Base-by-base conservation (phyloP, 2,329 filamentous ascomycete genomes). In the Talaromyces sp. region DNA sequence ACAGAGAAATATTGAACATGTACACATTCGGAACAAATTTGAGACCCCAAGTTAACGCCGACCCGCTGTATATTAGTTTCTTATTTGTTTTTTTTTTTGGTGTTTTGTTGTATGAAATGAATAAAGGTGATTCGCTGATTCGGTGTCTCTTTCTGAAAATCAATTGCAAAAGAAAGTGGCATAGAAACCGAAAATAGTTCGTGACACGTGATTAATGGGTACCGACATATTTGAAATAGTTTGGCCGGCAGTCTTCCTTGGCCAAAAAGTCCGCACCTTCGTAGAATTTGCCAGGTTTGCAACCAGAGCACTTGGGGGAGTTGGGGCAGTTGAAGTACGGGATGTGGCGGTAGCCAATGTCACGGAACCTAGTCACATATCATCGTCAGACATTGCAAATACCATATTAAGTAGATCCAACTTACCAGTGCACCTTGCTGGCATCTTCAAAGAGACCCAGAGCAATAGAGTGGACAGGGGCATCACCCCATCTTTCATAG, bases 281-380 rank as follows among this genome's bases (percentile, higher is more conserved):
- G 28, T 92, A 97, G 70, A 97, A 90, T 62, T 89, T 86, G 56
- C 93, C 95, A 0, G 91, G 85, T n/a, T 88, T 84, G 74, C 93
- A 98, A 66, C 91, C 91, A 67, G 84, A 88, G 75, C 93, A 98
- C 77, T 98, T 98, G 56, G 91, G 90, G 58, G 90, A 96, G 78
- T 96, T 98, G 65, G 95, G 95, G 73, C 95, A 99, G 80, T 99
- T 99, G 83, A 96, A 96, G 80, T 96, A 99, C 53, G 95, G 95
- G 59, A 98, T 93, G 70, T 99, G 95, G 71, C 97, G 92, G 79
- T 99, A 99, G 62, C 95, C 95, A 67, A 99, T 98, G 74, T 99
- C 95, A 59, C 93, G 93, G 88, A 99, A 99, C 93, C 93, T 96
- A 65, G 7, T 60, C 36, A 36, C 33, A 39, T 30, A n/a, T 13